Base-by-base conservation (phyloP, 2,329 filamentous ascomycete species). In the Cladosporium sp. region DNA sequence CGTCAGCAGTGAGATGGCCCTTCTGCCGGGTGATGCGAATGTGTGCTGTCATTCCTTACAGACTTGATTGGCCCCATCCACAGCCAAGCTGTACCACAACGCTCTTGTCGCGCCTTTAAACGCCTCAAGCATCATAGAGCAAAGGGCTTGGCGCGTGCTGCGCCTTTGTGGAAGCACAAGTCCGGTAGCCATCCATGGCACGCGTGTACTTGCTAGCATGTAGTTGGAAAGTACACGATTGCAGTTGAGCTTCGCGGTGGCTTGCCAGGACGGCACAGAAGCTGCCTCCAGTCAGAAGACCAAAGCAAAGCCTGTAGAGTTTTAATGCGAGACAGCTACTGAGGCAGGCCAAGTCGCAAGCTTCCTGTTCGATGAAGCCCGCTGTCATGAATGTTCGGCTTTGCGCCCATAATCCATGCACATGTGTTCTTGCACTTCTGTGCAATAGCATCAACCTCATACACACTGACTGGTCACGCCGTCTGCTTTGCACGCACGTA, bases 271-370 rank as follows among this genome's bases (percentile, higher is more conserved):
- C 45, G 45, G 45, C 45, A 34, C 15, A n/a, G 17, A 48, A 35
- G 24, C n/a, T n/a, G n/a, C n/a, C n/a, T 25, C 15, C 13, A 19
- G 28, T 35, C 28, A 22, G 45, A 48, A 17, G 6, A 34, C 44
- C n/a, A 32, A 19, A 32, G 28, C 28, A 45, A 17, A n/a, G 25
- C 4, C 6, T 8, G 45, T 6, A 48, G 28, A 25, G 45, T 48
- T 48, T 32, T 25, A 48, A 35, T 13, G 45, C 35, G 45, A 48
- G 45, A 48, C 45, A 48, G 45, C 45, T 48, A 28, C 45, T 28
- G n/a, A 28, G n/a, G n/a, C n/a, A 17, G 44, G 10, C 28, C 45
- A 35, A 48, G 45, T 48, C 28, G 35, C 45, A 48, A 28, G 17
- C 42, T 45, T 45, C 22, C 19, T 28, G 24, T 45, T 28, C 42